Evolutionary conservation across 192 early-diverging fungal genomes (phyloP).

Genomic region (Backusella mclennaniae): DNA sequence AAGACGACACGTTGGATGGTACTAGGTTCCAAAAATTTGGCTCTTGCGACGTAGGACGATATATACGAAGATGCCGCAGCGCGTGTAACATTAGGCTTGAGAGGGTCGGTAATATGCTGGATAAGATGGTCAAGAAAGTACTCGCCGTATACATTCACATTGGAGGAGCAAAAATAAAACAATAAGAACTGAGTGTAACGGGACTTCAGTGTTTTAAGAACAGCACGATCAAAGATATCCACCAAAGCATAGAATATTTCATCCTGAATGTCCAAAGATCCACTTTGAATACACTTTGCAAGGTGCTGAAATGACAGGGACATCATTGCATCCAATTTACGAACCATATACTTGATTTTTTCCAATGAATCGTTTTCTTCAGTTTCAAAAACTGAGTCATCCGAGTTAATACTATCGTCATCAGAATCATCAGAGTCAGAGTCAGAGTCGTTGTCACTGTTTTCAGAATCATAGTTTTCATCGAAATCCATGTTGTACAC

Average conservation of each 20-base stretch:
- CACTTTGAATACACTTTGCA: constrained; percentile 17
- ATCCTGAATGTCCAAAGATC: constrained; percentile 28
- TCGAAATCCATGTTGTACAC: constrained; percentile 38
- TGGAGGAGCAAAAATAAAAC: constrained; percentile 78
- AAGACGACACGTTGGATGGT: constrained; percentile 65
- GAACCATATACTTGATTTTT: constrained; percentile 53
- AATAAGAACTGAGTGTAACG: constrained; percentile 90
- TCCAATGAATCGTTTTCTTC: constrained; percentile 13
- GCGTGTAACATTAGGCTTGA: constrained; percentile 64
- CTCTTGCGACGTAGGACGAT: constrained; percentile 84
- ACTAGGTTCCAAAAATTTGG: constrained; percentile 60
- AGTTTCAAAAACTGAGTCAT: constrained; percentile 28
- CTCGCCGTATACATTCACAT: constrained; percentile 61
- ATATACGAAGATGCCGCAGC: constrained; percentile 84
- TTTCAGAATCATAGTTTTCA: constrained; percentile 34
- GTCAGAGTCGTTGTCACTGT: constrained; percentile 35
- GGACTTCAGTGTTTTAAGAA: constrained; percentile 85
- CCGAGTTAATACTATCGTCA: constrained; percentile 17
- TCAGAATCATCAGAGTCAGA: constrained; percentile 43
- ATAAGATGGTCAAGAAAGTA: constrained; percentile 76
- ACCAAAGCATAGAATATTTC: constrained; percentile 70
- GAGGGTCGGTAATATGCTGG: constrained; percentile 52
- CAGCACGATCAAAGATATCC: constrained; percentile 73
- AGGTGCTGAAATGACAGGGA: constrained; percentile 63
- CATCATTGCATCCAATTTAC: constrained; percentile 76